Evolutionary conservation across 2,329 filamentous ascomycete genomes (phyloP).

Genomic region (Phyllachora maydis): DNA sequence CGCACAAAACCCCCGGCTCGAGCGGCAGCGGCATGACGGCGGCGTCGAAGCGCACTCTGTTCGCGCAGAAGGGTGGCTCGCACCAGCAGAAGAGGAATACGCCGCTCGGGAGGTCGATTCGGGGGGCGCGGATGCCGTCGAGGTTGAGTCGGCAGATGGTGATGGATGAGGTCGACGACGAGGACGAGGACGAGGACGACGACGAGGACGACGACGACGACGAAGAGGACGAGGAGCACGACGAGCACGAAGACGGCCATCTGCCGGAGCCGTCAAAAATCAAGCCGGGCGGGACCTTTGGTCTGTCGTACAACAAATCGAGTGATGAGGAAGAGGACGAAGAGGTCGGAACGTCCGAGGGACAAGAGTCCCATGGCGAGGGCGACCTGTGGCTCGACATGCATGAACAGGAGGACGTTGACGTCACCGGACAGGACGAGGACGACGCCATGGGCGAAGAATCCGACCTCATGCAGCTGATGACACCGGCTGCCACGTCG

Average conservation of each 20-base stretch:
- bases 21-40: conserved; percentile 11
- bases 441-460: conserved; percentile 17
- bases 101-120: conserved; percentile 26
- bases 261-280: no score
- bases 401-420: not conserved
- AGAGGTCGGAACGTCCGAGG: conserved; percentile 5
- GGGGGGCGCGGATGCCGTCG: conserved; percentile 17
- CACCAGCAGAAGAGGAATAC: conserved; percentile 13
- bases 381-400: conserved; percentile 14
- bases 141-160: conserved; percentile 24
- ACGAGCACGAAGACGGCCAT: no score
- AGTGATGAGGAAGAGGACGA: conserved; percentile 17
- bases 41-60: conserved; percentile 13
- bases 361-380: conserved; percentile 5
- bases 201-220: no score
- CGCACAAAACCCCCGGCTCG: conserved; percentile 8
- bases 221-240: conserved; percentile 14
- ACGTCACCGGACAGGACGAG: conserved; percentile 4
- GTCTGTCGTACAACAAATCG: conserved; percentile 13
- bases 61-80: conserved; percentile 8
- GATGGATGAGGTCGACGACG: conserved; percentile 14
- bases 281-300: conserved; percentile 9
- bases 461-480: conserved; percentile 31
- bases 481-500: conserved; percentile 30
- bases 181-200: conserved; percentile 16